These are phyloP conservation scores for Erodium maritimum DNA, from an alignment of 345 rosid genomes.

Conservation along the genomic window DNA sequence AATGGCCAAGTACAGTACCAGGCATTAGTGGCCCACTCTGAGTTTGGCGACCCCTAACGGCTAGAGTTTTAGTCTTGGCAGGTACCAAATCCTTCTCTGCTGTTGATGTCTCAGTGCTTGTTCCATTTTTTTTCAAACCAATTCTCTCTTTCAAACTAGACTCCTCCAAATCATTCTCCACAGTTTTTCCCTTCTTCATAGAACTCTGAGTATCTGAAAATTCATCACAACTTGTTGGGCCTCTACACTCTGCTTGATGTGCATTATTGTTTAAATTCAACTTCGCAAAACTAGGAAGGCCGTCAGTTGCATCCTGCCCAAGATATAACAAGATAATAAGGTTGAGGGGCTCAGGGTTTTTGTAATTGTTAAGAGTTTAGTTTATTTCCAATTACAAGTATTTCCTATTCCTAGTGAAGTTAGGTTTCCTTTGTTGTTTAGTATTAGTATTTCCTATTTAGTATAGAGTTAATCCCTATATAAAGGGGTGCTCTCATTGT, in stretches of 20 bases:
- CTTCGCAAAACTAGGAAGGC: too few species aligned
- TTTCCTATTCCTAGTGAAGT: too few species aligned
- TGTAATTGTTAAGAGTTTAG: too few species aligned
- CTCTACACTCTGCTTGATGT: slow-evolving; percentile 26
- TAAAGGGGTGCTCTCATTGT: too few species aligned
- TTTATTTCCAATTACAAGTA: too few species aligned
- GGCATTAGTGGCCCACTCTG: slow-evolving; percentile 85
- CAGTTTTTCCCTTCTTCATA: slow-evolving; percentile 42
- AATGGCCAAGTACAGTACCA: slow-evolving; percentile 40
- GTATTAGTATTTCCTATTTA: too few species aligned
- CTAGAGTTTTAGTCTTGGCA: slow-evolving; percentile 32
- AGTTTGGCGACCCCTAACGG: slow-evolving; percentile 53
- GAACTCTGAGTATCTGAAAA: slow-evolving; percentile 20
- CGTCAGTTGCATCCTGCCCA: slow-evolving; percentile 26
- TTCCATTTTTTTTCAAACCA: too few species aligned
- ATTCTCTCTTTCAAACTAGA: too few species aligned
- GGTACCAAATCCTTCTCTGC: slow-evolving; percentile 38
- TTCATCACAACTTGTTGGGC: slow-evolving; percentile 22
- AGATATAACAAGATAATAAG: slow-evolving; percentile 9
- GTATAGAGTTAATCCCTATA: too few species aligned
- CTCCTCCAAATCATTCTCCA: too few species aligned
- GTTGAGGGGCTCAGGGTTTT: neutral
- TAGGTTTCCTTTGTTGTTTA: too few species aligned
- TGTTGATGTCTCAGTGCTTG: slow-evolving; percentile 32
- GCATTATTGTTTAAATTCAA: too few species aligned